phyloP scores from a whole-genome alignment of 495 filamentous ascomycete species.

The Pyrenopolyporus hunteri region DNA sequence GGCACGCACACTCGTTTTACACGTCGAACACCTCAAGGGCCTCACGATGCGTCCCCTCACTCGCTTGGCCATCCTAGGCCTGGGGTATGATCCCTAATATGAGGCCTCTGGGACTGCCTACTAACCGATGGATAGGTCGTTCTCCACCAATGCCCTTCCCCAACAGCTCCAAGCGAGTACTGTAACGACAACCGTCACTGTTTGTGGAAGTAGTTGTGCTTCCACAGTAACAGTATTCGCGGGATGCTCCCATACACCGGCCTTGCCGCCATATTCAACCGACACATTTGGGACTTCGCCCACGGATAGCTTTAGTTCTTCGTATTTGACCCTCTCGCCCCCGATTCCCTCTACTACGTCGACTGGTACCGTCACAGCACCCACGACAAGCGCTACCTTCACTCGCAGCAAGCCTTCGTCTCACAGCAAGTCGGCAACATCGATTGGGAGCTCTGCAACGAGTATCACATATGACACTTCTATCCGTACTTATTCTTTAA shows the following conservation, averaged over 20 bases:
- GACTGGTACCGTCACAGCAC: conserved; percentile 3
- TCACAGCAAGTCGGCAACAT: neutral
- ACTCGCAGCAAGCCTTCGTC: conserved; percentile 10
- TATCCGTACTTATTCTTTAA: neutral
- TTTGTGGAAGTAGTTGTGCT: conserved; percentile 34
- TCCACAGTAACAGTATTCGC: conserved; percentile 37
- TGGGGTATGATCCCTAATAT: conserved; percentile 25
- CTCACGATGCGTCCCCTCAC: conserved; percentile 28
- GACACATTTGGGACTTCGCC: conserved; percentile 16
- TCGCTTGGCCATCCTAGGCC: conserved; percentile 33
- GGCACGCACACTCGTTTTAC: conserved; percentile 36
- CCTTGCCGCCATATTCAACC: conserved; percentile 24
- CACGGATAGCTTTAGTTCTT: conserved; percentile 4
- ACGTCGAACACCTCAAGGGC: conserved; percentile 2
- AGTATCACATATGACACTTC: conserved; percentile 8
- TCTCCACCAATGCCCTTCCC: conserved; percentile 20
- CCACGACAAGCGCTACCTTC: conserved; percentile 11
- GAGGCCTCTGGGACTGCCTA: neutral
- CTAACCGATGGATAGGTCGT: conserved; percentile 31
- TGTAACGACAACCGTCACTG: conserved; percentile 38
- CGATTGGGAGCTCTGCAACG: neutral
- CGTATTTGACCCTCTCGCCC: neutral
- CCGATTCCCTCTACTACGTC: neutral
- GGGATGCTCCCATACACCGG: conserved; percentile 25
- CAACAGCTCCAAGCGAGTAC: conserved; percentile 28